Base-by-base conservation (phyloP, 495 filamentous ascomycete species). In the Rhypophila decipiens region DNA sequence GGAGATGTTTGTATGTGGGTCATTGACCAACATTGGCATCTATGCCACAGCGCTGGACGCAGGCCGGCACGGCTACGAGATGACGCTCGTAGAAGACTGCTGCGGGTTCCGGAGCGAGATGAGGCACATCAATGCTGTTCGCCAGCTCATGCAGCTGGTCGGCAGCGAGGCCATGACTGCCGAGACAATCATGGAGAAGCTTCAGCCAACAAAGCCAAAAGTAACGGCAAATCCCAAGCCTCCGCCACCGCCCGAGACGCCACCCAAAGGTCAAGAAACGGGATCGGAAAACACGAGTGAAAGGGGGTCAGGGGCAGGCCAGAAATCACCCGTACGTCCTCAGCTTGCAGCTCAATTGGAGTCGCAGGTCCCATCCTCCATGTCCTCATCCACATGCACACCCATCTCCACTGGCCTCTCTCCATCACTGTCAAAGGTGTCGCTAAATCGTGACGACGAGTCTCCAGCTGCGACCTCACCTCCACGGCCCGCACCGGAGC, bases 1-100 rank as follows among this genome's bases (percentile, higher is more conserved):
- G 1, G 85, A 96, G 57, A 65, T 98, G n/a, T 96, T 86, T 59
- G 76, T 98, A 4, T 95, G 89, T 56, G 93, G 93, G 11, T 79
- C 85, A n/a, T 70, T 91, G 29, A 90, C 86, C 12, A 96, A 96
- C 61, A 73, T 88, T 23, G 90, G 89, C 19, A 82, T 97, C 23
- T 93, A 90, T 58, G 93, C 93, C 8, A 98, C 93, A 2, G 91
- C 89, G 19, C 70, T 95, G 39, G 93, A 96, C 57, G 93, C 93
- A 2, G 91, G 87, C 0, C 79, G 81, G 13, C 84, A 95, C 61
- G 93, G 93, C 11, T 84, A 93, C 53, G 77, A 80, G 20, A 86
- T 96, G 47, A 89, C 85, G 4, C 67, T 98, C 11, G 69, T 98
- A 22, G 85, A 91, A 39, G 90, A 98, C 60, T 96, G 91, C 60